Percentiles rank a stretch among this genome's conserved stretches.
Conservation (phyloP, 306 rosid genomes). For the Senna tora region DNA sequence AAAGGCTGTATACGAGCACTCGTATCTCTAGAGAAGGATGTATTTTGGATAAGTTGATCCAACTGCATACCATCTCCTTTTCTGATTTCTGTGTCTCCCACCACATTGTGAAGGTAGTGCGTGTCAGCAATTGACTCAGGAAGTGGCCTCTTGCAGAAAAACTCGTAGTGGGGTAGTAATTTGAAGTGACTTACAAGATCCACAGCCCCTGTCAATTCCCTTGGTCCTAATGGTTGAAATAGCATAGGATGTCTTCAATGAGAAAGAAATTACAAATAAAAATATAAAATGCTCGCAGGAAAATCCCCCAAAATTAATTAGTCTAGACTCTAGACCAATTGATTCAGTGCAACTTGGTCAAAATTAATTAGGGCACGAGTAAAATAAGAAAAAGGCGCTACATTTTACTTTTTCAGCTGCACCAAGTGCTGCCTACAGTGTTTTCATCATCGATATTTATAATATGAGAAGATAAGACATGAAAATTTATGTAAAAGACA, state of each 20-base stretch:
- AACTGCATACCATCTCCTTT: conserved; percentile 99
- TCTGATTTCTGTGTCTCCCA: conserved; percentile 93
- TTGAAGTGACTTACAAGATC: conserved; percentile 94
- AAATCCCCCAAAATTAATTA: background rate
- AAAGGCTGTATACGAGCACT: conserved; percentile 84
- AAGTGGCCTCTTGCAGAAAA: conserved; percentile 92
- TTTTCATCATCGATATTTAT: background rate
- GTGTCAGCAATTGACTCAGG: conserved; percentile 87
- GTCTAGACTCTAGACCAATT: background rate
- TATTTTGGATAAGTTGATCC: conserved; percentile 85
- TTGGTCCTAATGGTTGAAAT: conserved; percentile 68
- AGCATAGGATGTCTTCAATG: conserved; percentile 21
- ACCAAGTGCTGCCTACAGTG: background rate
- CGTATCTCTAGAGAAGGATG: conserved; percentile 68
- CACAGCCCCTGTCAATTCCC: conserved; percentile 93
- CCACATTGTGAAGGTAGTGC: conserved; percentile 85
- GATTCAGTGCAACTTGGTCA: background rate
- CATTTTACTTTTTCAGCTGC: background rate
- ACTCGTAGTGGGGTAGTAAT: conserved; percentile 80
- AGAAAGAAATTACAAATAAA: background rate
- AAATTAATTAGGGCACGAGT: background rate
- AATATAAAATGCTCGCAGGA: background rate
- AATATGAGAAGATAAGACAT: too few species aligned
- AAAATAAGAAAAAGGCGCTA: background rate
- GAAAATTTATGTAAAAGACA: too few species aligned